Conservation (phyloP, 2,329 filamentous ascomycete genomes). For the Corinectria fuckeliana region DNA sequence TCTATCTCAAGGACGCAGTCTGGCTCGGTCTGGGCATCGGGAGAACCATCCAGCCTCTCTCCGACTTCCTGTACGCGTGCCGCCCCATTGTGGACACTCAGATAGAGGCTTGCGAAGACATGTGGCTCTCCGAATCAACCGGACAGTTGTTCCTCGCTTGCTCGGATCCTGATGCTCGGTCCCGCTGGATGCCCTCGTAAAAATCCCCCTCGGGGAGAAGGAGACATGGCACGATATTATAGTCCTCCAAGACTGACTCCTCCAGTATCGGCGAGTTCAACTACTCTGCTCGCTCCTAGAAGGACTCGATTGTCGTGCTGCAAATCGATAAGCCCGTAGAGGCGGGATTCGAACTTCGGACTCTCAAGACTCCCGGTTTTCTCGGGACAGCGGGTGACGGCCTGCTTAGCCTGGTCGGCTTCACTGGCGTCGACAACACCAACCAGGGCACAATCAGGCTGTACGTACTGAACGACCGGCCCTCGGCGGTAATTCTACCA, state of each 20-base stretch:
- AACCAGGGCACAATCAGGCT: conserved; percentile 22
- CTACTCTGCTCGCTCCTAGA: conserved; percentile 36
- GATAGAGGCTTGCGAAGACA: conserved; percentile 36
- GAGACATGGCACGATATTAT: neutral
- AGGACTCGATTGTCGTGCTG: conserved; percentile 42
- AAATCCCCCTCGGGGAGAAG: neutral
- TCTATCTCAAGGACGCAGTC: conserved; percentile 30
- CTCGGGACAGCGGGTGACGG: conserved; percentile 42
- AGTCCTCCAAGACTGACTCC: neutral
- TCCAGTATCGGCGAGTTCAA: conserved; percentile 33
- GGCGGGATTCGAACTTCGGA: conserved; percentile 27
- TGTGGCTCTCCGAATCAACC: conserved; percentile 34
- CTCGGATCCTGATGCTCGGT: conserved; percentile 25
- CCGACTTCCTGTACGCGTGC: conserved; percentile 36
- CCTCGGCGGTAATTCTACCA: conserved; percentile 24
- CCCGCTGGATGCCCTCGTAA: conserved; percentile 31
- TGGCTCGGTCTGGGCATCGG: conserved; percentile 34
- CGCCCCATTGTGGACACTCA: conserved; percentile 26
- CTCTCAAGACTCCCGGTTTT: conserved; percentile 37
- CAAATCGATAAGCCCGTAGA: conserved; percentile 41
- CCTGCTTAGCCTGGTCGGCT: conserved; percentile 39
- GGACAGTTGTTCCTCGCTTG: conserved; percentile 35
- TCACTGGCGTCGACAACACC: conserved; percentile 38
- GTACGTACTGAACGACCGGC: conserved; percentile 26
- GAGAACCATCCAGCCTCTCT: conserved; percentile 25